Evolutionary conservation across 495 filamentous ascomycete genomes (phyloP), one percentile per base, ranked within the genome.

Genomic region (Xylaria castorea): DNA sequence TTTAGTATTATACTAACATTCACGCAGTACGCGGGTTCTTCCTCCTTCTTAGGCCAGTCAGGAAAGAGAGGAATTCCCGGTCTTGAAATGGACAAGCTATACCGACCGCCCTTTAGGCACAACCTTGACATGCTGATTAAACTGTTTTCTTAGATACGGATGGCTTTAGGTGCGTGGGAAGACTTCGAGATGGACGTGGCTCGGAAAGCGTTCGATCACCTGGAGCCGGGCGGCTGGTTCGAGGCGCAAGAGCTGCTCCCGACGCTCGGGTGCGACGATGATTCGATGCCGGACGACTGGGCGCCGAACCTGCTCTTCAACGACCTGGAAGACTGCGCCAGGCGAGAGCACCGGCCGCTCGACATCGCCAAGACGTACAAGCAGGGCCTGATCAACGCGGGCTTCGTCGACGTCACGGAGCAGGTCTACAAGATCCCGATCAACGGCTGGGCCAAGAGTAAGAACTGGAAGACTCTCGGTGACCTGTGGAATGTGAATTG

Each of bases 181-280:
- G 83, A 87, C 69, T 85, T 83, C 73, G 72, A 81, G 61, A 60
- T 30, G 1, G 79, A 85, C 20, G 80, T 87, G 36, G 73, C 83
- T 38, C 77, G 75, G 40, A 77, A 75, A 32, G 81, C 80, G 16
- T 84, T 81, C 55, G 66, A 85, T 50, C 85, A 90, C 66, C 83
- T 89, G 27, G 86, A 87, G 73, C 89, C 91, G 0, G 90, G 90
- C n/a, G 90, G 89, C 42, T 92, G 86, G 78, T 79, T 92, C 55
- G 91, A 92, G 79, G 85, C 85, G 70, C 89, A 92, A 71, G 91
- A 93, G 71, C 73, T 89, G 34, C 85, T 88, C 66, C 82, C 81
- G n/a, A 83, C 82, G n/a, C 85, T 86, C 5, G 77, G 79, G 66
- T 91, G 88, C 73, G 91, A 93, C 73, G 91, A 92, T 70, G 86